These are phyloP conservation scores for Sarocladiaceae sp. DNA, from an alignment of 2,329 filamentous ascomycete genomes.

Conservation along the genomic window DNA sequence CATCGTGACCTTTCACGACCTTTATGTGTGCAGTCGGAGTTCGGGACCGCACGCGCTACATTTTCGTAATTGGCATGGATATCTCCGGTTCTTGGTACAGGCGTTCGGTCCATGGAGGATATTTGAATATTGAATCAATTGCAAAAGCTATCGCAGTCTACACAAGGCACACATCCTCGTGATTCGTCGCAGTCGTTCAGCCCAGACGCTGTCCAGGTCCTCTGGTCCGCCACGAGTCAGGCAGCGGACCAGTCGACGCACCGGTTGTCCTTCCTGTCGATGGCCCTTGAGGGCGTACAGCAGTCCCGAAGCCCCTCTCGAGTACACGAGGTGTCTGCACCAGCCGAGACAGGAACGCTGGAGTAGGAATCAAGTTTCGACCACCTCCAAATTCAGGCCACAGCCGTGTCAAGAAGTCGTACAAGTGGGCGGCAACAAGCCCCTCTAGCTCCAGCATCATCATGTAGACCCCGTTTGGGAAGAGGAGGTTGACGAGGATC, in stretches of 20 bases:
- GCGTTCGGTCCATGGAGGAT: neutral
- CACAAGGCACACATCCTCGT: neutral
- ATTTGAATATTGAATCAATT: conserved; percentile 6
- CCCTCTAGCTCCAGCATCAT: conserved; percentile 65
- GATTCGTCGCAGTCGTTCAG: conserved; percentile 19
- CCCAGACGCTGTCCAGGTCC: conserved; percentile 59
- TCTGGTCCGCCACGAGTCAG: conserved; percentile 58
- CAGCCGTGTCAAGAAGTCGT: conserved; percentile 81
- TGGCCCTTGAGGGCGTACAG: conserved; percentile 34
- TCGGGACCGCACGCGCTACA: too few relatives aligned
- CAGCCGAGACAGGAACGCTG: conserved; percentile 61
- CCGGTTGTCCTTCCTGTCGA: conserved; percentile 35
- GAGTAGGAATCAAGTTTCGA: conserved; percentile 67
- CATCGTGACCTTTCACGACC: too few relatives aligned
- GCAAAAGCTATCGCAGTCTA: neutral
- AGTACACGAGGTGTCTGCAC: conserved; percentile 40
- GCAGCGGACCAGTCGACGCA: conserved; percentile 42
- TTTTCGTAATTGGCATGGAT: too few relatives aligned
- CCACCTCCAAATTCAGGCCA: conserved; percentile 89
- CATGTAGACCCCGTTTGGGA: conserved; percentile 45
- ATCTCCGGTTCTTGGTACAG: too few relatives aligned
- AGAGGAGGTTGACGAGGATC: conserved; percentile 67
- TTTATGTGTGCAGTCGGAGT: too few relatives aligned
- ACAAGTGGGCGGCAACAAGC: conserved; percentile 81
- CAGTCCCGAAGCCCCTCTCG: conserved; percentile 43